Evolutionary conservation across 169 alveolate genomes (phyloP).

Genomic region (Ichthyophthirius multifiliis): DNA sequence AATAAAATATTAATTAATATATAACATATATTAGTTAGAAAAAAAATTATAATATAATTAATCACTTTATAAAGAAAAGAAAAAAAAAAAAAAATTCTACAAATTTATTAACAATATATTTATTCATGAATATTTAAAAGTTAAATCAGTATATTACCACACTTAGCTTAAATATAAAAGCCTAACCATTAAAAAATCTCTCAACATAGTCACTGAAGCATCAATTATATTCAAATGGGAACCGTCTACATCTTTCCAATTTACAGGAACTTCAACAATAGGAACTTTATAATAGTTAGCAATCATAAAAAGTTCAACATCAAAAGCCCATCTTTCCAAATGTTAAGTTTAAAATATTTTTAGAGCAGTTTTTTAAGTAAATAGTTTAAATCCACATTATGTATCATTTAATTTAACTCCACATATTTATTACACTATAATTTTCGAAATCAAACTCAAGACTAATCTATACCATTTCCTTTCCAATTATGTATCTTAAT

Average conservation of each 20-base stretch:
- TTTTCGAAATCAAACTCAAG: conserved; percentile 40
- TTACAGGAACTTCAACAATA: conserved; percentile 79
- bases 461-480: conserved; percentile 55
- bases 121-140: too few relatives aligned
- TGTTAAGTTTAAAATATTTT: conserved; percentile 71
- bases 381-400: conserved; percentile 89
- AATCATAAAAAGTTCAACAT: conserved; percentile 82
- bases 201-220: conserved; percentile 63
- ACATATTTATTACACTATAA: conserved; percentile 37
- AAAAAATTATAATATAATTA: too few relatives aligned
- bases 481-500: conserved; percentile 37
- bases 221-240: conserved; percentile 65
- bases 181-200: conserved; percentile 70
- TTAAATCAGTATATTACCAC: conserved; percentile 47
- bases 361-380: conserved; percentile 80
- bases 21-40: too few relatives aligned
- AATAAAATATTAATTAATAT: too few relatives aligned
- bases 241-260: conserved; percentile 78
- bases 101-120: too few relatives aligned
- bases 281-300: conserved; percentile 59
- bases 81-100: too few relatives aligned
- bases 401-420: conserved; percentile 70
- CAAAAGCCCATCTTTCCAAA: conserved; percentile 91
- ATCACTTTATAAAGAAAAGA: too few relatives aligned
- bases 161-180: conserved; percentile 51